Evolutionary conservation across 768 basidiomycete species (phyloP).

Genomic region (Udeniomyces megalosporus): DNA sequence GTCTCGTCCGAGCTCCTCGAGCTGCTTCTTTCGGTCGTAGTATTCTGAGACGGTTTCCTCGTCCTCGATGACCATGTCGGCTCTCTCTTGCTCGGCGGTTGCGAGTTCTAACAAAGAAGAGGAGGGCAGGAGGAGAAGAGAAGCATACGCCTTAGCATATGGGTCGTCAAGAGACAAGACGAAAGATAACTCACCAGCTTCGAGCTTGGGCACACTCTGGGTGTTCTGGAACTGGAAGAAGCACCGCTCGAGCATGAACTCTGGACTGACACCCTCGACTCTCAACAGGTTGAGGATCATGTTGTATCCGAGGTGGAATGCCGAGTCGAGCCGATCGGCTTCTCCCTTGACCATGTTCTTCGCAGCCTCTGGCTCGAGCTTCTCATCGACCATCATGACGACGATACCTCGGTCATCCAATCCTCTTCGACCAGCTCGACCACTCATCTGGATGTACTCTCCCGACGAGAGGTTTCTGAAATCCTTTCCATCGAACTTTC

Average conservation of each 20-base stretch:
- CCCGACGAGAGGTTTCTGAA: conserved; percentile 85
- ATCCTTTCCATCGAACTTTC: conserved; percentile 91
- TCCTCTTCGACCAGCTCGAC: conserved; percentile 90
- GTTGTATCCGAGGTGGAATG: conserved; percentile 96
- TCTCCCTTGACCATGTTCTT: conserved; percentile 97
- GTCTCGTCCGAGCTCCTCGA: conserved; percentile 74
- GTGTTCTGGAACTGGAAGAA: conserved; percentile 98
- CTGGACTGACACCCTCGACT: conserved; percentile 94
- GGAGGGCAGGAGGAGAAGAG: not conserved
- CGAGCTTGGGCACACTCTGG: conserved; percentile 66
- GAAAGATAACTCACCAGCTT: conserved; percentile 46
- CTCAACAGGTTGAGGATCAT: conserved; percentile 98
- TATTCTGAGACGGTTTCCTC: conserved; percentile 74
- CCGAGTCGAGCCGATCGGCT: conserved; percentile 90
- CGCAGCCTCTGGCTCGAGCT: conserved; percentile 76
- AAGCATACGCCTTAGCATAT: not conserved
- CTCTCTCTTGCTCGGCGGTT: conserved; percentile 51
- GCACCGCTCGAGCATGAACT: conserved; percentile 92
- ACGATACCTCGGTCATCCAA: conserved; percentile 97
- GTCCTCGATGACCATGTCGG: conserved; percentile 56
- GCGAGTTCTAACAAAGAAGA: conserved; percentile 43
- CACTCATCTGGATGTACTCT: conserved; percentile 99
- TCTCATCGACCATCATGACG: conserved; percentile 99
- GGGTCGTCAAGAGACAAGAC: not conserved
- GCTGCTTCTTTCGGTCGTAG: conserved; percentile 80